Percentiles rank a stretch among this genome's conserved stretches.
These are phyloP conservation scores for Boletus eberwhitei DNA, from an alignment of 768 basidiomycete species.

Conservation along the genomic window DNA sequence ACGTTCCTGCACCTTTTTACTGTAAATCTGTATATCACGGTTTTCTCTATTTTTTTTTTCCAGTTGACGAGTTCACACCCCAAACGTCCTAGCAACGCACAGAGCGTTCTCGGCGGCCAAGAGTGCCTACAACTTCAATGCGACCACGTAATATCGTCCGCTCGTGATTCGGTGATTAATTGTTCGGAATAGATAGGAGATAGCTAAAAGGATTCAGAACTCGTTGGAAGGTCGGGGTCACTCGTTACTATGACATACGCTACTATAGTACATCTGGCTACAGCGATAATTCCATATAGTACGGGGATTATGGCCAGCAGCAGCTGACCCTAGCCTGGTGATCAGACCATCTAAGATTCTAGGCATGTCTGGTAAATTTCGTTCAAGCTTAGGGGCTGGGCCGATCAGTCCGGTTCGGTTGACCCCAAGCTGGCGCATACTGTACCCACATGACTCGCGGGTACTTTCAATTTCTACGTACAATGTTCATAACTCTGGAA, in stretches of 20 bases:
- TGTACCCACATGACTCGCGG: background rate
- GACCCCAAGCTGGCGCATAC: too few species aligned
- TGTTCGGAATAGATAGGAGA: background rate
- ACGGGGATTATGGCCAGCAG: background rate
- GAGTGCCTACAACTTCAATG: background rate
- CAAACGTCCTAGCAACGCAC: background rate
- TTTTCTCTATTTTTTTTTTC: background rate
- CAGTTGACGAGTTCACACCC: background rate
- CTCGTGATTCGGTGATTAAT: background rate
- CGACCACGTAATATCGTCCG: background rate
- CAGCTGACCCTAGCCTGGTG: too few species aligned
- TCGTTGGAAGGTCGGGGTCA: background rate
- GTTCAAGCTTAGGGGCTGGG: too few species aligned
- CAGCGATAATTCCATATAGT: background rate
- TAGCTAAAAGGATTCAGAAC: background rate
- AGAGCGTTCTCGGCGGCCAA: background rate
- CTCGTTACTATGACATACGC: background rate
- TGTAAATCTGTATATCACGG: slow-evolving; percentile 5
- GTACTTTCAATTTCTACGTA: background rate
- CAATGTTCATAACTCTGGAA: background rate
- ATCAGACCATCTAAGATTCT: too few species aligned
- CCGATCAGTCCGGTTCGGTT: too few species aligned
- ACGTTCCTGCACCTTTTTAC: background rate
- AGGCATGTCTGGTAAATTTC: too few species aligned
- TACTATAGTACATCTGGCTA: background rate